Evolutionary conservation across 1,139 yeast species (phyloP).

Genomic region (Candida labiduridarum): DNA sequence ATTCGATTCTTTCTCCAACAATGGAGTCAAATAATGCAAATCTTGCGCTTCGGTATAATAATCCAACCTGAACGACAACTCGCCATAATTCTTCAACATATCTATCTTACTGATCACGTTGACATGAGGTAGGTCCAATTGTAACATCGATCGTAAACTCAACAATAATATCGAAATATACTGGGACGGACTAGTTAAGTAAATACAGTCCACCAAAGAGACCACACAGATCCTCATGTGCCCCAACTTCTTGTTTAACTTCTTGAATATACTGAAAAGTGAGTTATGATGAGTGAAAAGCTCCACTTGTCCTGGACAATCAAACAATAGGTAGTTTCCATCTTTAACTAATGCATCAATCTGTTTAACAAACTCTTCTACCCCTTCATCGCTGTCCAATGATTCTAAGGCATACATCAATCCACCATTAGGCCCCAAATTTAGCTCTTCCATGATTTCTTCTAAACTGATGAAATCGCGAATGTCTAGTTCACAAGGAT

Average conservation of each 20-base stretch:
- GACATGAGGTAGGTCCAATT: conserved; percentile 47
- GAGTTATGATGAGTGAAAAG: conserved; percentile 50
- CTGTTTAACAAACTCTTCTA: conserved; percentile 62
- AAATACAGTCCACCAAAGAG: conserved; percentile 82
- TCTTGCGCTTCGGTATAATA: conserved; percentile 94
- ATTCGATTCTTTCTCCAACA: conserved; percentile 68
- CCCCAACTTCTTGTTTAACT: conserved; percentile 29
- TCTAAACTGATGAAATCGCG: conserved; percentile 85
- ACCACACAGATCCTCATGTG: conserved; percentile 79
- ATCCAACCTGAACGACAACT: conserved; percentile 70
- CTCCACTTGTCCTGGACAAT: conserved; percentile 67
- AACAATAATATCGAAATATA: conserved; percentile 82
- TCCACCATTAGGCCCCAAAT: conserved; percentile 94
- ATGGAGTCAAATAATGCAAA: conserved; percentile 66
- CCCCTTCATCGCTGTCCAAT: conserved; percentile 34
- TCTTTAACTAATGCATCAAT: conserved; percentile 60
- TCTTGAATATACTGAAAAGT: conserved; percentile 38
- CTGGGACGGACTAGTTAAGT: conserved; percentile 85
- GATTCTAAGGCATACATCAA: conserved; percentile 85
- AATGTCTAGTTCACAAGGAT: conserved; percentile 85
- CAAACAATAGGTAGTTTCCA: conserved; percentile 76
- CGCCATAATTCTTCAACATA: conserved; percentile 61
- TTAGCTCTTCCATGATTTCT: conserved; percentile 84
- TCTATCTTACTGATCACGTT: conserved; percentile 83
- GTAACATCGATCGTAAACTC: conserved; percentile 69